These are phyloP conservation scores for Candida orba DNA, from an alignment of 805 yeast genomes.

Conservation along the genomic window DNA sequence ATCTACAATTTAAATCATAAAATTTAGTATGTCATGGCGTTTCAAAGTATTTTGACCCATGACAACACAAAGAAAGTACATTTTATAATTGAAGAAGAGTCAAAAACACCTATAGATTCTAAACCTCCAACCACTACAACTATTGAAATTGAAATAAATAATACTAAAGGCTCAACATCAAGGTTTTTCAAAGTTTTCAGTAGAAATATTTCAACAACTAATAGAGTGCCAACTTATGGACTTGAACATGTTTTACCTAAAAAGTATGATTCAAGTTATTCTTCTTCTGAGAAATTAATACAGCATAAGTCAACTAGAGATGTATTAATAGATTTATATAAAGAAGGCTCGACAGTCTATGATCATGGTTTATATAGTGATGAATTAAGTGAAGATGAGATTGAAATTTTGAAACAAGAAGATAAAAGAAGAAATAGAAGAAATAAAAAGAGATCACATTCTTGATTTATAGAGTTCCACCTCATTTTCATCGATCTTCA, in stretches of 20 bases:
- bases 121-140: no score
- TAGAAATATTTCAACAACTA: background rate
- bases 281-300: background rate
- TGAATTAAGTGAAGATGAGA: conserved; percentile 15
- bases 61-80: no score
- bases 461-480: no score
- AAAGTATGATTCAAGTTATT: background rate
- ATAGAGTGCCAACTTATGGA: background rate
- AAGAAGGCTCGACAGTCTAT: conserved; percentile 7
- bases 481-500: background rate
- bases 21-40: no score
- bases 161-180: background rate
- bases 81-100: no score
- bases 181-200: background rate
- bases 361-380: conserved; percentile 8
- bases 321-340: background rate
- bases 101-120: no score
- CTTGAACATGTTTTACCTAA: background rate
- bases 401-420: conserved; percentile 5
- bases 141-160: background rate
- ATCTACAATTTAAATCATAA: no score
- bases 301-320: background rate
- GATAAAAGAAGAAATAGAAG: background rate
- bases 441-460: background rate
- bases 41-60: no score